Base-by-base conservation (phyloP, 768 basidiomycete genomes). In the Amyloporia xantha region DNA sequence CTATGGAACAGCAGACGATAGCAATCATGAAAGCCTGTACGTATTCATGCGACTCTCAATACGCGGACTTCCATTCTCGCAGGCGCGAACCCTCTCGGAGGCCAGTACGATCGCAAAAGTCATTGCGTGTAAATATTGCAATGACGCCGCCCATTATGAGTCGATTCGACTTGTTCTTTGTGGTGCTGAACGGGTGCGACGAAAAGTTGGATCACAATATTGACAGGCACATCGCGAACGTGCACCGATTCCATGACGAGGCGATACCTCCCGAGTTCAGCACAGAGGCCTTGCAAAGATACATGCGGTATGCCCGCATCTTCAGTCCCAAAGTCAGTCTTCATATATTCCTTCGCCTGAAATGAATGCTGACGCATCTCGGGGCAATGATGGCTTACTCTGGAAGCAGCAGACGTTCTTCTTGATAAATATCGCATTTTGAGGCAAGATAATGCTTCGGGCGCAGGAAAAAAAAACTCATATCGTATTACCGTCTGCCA, bases 101-200 rank as follows among this genome's bases (percentile, higher is more conserved):
- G 96, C 11, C 75, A 95, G 51, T 99, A 99, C 59, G 95, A 99
- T 65, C 78, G 92, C 53, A 98, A 95, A 91, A 87, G 69, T 82
- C 84, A 2, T 72, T 99, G 12, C 73, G 92, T 19, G 87, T 87
- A 3, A 99, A 99, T 66, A 82, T 99, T 27, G 90, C 89, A 51
- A 97, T 99, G 96, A 92, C 86, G 45, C 86, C 94, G 0, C 96
- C 96, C 1, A 98, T 99, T 68, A 98, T 99, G 95, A 94, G 91
- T 68, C 83, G 96, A 52, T 99, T 91, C 57, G 96, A 99, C 66
- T 63, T 99, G 56, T 98, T 98, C 74, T 99, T 98, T 63, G 91
- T 99, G 47, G 92, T 99, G 10, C 76, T 99, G 45, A 96, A 99
- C 59, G 94, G 98, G 61, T 97, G 94, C 67, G 84, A 97, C 63